Conservation (phyloP, 78 protist genomes). For the Polysphondylium violaceum region DNA sequence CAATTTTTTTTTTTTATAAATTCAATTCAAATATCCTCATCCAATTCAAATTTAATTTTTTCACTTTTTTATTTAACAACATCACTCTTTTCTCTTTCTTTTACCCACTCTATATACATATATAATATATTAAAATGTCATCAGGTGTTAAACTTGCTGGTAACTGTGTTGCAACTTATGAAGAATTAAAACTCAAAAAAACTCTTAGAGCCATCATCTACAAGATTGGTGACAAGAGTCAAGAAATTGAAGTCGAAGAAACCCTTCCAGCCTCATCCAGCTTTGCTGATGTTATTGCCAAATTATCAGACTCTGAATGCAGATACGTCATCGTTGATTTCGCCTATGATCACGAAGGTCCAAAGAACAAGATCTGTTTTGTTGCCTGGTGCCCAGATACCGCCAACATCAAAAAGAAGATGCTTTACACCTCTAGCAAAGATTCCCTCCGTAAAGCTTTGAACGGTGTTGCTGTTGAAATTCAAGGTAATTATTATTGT, state of each 20-base stretch:
- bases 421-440: constrained; percentile 91
- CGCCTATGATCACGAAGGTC: constrained; percentile 31
- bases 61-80: too few species aligned
- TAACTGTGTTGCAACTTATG: constrained; percentile 2
- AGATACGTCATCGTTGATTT: constrained; percentile 51
- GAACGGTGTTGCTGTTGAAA: constrained; percentile 85
- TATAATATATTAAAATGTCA: too few species aligned
- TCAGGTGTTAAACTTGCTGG: constrained; percentile 9
- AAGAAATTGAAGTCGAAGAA: constrained; percentile 40
- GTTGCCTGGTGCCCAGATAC: constrained; percentile 81
- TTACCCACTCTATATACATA: too few species aligned
- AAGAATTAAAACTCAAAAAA: constrained; percentile 39
- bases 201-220: constrained; percentile 11
- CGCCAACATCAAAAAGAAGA: constrained; percentile 85
- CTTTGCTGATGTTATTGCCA: neutral
- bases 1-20: too few species aligned
- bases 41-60: too few species aligned
- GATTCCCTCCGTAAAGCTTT: constrained; percentile 86
- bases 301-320: constrained; percentile 24
- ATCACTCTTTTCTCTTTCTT: too few species aligned
- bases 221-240: constrained; percentile 30
- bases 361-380: constrained; percentile 43
- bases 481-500: too few species aligned
- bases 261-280: constrained; percentile 26
- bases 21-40: too few species aligned